phyloP scores from a whole-genome alignment of 2,329 filamentous ascomycete genomes.

The Ceratocystis harringtonii region DNA sequence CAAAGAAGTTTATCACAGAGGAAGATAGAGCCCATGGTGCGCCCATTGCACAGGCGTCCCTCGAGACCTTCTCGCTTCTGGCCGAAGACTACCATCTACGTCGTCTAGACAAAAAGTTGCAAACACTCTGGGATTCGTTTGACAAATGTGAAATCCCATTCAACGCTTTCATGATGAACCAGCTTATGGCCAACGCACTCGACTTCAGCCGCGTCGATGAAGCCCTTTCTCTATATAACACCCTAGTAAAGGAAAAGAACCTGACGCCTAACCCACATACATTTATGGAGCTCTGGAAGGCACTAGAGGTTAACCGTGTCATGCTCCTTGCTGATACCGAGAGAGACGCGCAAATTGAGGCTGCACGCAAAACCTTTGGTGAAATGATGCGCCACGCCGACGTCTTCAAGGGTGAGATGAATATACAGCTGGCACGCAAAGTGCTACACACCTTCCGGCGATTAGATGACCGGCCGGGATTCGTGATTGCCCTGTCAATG shows the following conservation, averaged over 20 bases:
- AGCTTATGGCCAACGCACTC: conserved; percentile 53
- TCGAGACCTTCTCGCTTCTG: conserved; percentile 65
- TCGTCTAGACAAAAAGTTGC: conserved; percentile 40
- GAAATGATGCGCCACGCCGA: conserved; percentile 35
- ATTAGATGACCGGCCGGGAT: conserved; percentile 30
- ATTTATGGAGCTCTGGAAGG: conserved; percentile 52
- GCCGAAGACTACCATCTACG: conserved; percentile 56
- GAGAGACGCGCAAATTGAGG: conserved; percentile 23
- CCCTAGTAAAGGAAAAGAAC: conserved; percentile 34
- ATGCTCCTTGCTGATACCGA: conserved; percentile 24
- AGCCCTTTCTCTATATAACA: conserved; percentile 41
- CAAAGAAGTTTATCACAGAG: background rate
- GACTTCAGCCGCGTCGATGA: conserved; percentile 40
- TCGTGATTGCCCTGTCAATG: conserved; percentile 32
- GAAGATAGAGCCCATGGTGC: conserved; percentile 8
- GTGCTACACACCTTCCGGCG: conserved; percentile 37
- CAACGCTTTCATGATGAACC: conserved; percentile 66
- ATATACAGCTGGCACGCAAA: conserved; percentile 34
- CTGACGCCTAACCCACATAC: conserved; percentile 52
- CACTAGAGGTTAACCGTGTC: conserved; percentile 37
- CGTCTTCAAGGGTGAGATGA: conserved; percentile 29
- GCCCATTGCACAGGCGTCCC: conserved; percentile 43
- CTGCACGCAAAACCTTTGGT: conserved; percentile 31
- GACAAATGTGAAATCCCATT: conserved; percentile 47
- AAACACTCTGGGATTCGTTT: conserved; percentile 47